Base-by-base conservation (phyloP, 257 asterid genomes). In the Cordia subcordata region DNA sequence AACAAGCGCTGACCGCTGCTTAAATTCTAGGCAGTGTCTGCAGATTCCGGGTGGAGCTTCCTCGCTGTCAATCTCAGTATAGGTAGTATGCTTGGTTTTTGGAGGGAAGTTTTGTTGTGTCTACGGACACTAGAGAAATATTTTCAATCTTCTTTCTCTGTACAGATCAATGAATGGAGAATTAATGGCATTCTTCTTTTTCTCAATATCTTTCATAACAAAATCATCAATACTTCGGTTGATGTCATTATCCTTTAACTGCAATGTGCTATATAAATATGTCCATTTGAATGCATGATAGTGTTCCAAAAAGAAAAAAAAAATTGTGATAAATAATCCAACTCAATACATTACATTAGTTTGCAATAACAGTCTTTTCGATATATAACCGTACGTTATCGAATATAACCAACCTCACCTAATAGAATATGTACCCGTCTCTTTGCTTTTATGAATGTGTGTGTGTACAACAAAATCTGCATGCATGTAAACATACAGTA, bases 1-100 rank as follows among this genome's bases (percentile, higher is more conserved):
- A 55, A 60, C 40, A 50, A 65, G 63, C n/a, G n/a, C n/a, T 57
- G 23, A n/a, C 8, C 38, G 10, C 47, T 75, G 65, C 52, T 46
- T 60, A 58, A 57, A 61, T 56, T 52, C 68, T 52, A 64, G 75
- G 64, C n/a, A 53, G 4, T 42, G 10, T 27, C 35, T 27, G 35
- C 35, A 27, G 35, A 27, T 27, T 6, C 35, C 6, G 35, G 35
- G 35, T 27, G 35, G 6, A 27, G 35, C 35, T 27, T 27, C 6
- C 4, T 27, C 3, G 6, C 35, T 1, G 35, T 1, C 35, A 27
- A 27, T 27, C 6, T 27, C 35, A 27, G 35, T 27, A 27, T 42
- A 10, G 5, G 4, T 14, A 10, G 47, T 42, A 14, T 10, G 15
- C 12, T 42, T 42, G 8, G 47, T 4, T 14, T 42, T 42, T 8